Evolutionary conservation across 2,329 filamentous ascomycete species (phyloP), one percentile per base, ranked within the genome.

Genomic region (Pleomassaria siparia): DNA sequence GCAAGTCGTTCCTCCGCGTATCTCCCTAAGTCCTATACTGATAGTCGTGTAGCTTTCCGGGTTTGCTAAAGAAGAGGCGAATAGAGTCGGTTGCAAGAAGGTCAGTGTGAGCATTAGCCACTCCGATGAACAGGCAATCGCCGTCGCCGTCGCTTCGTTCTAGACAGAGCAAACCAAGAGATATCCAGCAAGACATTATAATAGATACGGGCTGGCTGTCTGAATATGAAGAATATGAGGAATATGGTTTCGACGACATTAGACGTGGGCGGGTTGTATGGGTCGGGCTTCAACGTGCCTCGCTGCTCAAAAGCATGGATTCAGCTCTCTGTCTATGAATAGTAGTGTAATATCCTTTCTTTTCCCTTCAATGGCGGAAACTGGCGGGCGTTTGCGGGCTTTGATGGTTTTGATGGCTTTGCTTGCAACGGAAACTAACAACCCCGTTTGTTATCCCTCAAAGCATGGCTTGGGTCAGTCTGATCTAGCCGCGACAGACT

Each of bases 91-190:
- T 52, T 85, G 97, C 35, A 95, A 92, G 79, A 84, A 85, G 46
- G 86, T 97, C 56, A 92, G 81, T 56, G 88, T 99, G 59, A 96
- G 91, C 67, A 96, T 99, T 67, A 96, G 92, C 62, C 95, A 99
- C 75, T 94, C 88, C 30, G 92, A 97, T 61, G 86, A 81, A 49
- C 94, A 99, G 74, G 91, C 94, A 51, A 91, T 97, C 64, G 92
- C 94, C 37, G 89, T 99, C 63, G 94, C 95, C 2, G 87, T 95
- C 51, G 87, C 91, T 46, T 86, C 84, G 46, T 88, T 94, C 21
- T 41, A 22, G 41, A 35, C 8, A 7, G 32, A 32, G 13, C 25
- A 26, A 15, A 32, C 6, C 15, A 3, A 20, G 12, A 35, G 29
- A 7, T 30, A 26, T 26, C 7, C 25, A 30, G 32, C 16, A 7